These are phyloP conservation scores for Barbatosphaeria neglecta DNA, from an alignment of 495 filamentous ascomycete genomes.

Conservation along the genomic window DNA sequence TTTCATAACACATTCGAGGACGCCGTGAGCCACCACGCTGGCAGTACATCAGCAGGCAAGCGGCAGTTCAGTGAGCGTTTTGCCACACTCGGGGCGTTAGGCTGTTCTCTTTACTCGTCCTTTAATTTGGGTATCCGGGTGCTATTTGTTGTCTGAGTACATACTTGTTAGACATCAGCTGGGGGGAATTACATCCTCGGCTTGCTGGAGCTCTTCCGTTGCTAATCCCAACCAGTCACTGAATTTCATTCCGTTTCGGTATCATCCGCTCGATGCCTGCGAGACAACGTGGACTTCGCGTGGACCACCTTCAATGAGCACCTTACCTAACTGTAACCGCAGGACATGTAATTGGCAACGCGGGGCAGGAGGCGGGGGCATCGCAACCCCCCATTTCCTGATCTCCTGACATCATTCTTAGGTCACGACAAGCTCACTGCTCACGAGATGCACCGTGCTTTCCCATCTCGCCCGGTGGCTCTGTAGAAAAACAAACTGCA, in stretches of 20 bases:
- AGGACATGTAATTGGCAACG: too few species aligned
- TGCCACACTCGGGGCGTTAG: not conserved
- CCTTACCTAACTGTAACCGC: too few species aligned
- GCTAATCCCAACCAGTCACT: too few species aligned
- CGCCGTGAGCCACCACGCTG: too few species aligned
- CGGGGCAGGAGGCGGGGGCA: not conserved
- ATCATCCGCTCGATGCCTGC: too few species aligned
- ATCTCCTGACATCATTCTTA: not conserved
- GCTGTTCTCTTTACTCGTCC: not conserved
- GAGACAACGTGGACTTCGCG: too few species aligned
- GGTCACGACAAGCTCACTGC: not conserved
- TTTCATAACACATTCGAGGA: too few species aligned
- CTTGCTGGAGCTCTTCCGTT: not conserved
- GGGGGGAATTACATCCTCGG: not conserved
- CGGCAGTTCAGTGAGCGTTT: not conserved
- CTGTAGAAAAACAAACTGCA: too few species aligned
- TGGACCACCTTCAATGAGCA: too few species aligned
- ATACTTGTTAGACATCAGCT: not conserved
- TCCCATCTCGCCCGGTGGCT: not conserved
- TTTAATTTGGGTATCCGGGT: not conserved
- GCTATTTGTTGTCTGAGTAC: not conserved
- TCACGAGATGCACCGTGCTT: too few species aligned
- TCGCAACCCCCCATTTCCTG: not conserved
- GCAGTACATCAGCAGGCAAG: too few species aligned
- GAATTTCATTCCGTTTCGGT: too few species aligned